Percentiles rank a stretch among this genome's conserved stretches.
These are phyloP conservation scores for Aspergillus candidus DNA, from an alignment of 2,329 filamentous ascomycete genomes.

Conservation along the genomic window DNA sequence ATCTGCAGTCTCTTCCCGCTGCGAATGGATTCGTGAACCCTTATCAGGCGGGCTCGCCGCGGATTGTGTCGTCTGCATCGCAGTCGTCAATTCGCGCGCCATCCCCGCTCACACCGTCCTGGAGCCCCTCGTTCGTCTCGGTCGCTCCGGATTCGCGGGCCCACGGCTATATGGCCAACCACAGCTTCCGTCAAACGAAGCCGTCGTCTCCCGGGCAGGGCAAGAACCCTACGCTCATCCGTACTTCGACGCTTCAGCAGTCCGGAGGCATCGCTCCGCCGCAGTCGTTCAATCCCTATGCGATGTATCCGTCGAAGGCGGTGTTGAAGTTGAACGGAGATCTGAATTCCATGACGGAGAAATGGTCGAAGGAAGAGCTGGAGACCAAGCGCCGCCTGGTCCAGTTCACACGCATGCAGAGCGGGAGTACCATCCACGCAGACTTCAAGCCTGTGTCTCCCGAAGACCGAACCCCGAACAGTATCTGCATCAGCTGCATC, in stretches of 20 bases:
- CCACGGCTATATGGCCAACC: constrained; percentile 37
- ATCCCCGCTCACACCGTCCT: constrained; percentile 44
- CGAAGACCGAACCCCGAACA: constrained; percentile 73
- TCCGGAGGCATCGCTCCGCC: constrained; percentile 44
- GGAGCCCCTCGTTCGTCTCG: constrained; percentile 45
- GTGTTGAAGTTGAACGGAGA: constrained; percentile 79
- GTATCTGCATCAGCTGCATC: constrained; percentile 95
- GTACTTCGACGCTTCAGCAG: constrained; percentile 61
- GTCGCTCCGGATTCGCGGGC: constrained; percentile 41
- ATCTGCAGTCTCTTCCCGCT: constrained; percentile 44
- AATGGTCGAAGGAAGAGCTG: constrained; percentile 79
- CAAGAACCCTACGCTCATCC: constrained; percentile 56
- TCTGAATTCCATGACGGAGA: constrained; percentile 72
- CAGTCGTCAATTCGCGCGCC: constrained; percentile 43
- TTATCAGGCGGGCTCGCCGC: constrained; percentile 33
- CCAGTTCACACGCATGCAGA: constrained; percentile 76
- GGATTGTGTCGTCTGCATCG: constrained; percentile 35
- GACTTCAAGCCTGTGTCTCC: constrained; percentile 72
- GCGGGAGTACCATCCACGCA: constrained; percentile 72
- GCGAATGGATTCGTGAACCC: constrained; percentile 36
- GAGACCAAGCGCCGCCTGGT: constrained; percentile 76
- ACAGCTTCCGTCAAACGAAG: constrained; percentile 32
- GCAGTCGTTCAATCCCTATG: constrained; percentile 67
- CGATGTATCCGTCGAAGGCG: constrained; percentile 77
- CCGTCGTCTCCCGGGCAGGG: constrained; percentile 41